Percentiles rank a stretch among this genome's conserved stretches.
phyloP scores from a whole-genome alignment of 108 stramenopile genomes.

The Pseudonitzschia multistriata region DNA sequence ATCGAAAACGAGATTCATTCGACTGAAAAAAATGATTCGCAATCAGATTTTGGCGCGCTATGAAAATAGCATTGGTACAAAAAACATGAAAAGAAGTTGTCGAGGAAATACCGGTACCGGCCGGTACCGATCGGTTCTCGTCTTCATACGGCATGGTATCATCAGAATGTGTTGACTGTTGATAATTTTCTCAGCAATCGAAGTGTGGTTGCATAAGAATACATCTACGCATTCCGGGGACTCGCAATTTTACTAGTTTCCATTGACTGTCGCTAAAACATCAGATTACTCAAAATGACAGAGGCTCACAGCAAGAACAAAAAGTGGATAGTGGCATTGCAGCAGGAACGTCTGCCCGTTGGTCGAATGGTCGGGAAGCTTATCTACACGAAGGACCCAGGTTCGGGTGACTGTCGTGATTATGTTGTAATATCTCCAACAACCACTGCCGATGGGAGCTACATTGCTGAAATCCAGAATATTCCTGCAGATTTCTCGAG shows the following conservation, averaged over 20 bases:
- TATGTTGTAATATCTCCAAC: slow-evolving; percentile 8
- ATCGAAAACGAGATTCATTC: background rate
- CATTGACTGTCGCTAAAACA: no score
- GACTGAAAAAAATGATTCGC: background rate
- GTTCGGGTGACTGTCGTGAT: slow-evolving; percentile 20
- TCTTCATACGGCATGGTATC: no score
- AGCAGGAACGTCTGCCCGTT: background rate
- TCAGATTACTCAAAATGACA: background rate
- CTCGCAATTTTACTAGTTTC: no score
- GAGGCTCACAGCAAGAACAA: slow-evolving; percentile 3
- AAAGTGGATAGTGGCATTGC: slow-evolving; percentile 15
- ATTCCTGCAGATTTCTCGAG: slow-evolving; percentile 50
- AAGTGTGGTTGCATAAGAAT: no score
- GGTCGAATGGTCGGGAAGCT: slow-evolving; percentile 13
- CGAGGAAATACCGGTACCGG: background rate
- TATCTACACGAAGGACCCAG: slow-evolving; percentile 24
- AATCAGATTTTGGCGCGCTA: background rate
- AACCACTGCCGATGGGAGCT: background rate
- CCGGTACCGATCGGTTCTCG: no score
- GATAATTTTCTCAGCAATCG: no score
- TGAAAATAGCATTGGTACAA: background rate
- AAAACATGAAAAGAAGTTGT: background rate
- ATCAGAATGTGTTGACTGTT: no score
- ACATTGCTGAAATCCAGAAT: slow-evolving; percentile 55
- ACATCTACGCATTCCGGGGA: no score